A percentile compares a stretch with the other conserved stretches of the same genome.
phyloP scores from a whole-genome alignment of 2,329 filamentous ascomycete genomes.

The Claviceps arundinis region DNA sequence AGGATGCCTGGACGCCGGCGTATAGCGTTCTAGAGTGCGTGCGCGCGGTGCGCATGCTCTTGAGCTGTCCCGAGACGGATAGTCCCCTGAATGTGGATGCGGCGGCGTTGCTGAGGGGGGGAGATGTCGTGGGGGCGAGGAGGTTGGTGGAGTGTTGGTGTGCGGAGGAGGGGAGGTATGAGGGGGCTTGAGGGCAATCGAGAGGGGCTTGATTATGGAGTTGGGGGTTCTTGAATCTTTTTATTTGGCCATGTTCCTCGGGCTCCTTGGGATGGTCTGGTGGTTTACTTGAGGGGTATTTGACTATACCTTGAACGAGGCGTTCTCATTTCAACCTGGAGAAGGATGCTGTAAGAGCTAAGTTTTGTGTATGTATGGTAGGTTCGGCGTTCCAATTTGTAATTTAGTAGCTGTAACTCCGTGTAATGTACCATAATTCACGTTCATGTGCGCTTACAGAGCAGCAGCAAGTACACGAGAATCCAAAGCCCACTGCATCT shows the following conservation, averaged over 20 bases:
- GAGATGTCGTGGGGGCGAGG: slow-evolving; percentile 55
- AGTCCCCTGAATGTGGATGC: slow-evolving; percentile 70
- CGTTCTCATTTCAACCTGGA: no score
- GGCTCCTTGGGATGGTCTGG: no score
- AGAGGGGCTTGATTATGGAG: slow-evolving; percentile 1
- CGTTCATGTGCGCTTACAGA: no score
- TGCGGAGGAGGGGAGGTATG: slow-evolving; percentile 22
- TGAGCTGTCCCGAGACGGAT: slow-evolving; percentile 52
- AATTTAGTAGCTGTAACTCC: no score
- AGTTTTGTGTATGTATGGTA: no score
- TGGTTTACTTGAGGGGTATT: no score
- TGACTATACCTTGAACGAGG: no score
- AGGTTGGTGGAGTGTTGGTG: slow-evolving; percentile 62
- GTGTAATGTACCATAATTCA: no score
- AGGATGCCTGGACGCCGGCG: slow-evolving; percentile 68
- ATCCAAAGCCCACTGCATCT: no score
- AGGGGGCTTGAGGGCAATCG: slow-evolving; percentile 17
- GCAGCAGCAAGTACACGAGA: no score
- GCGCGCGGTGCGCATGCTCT: slow-evolving; percentile 57
- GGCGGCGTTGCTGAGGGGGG: slow-evolving; percentile 54
- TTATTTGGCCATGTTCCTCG: background rate
- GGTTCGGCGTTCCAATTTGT: no score
- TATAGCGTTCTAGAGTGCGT: slow-evolving; percentile 69
- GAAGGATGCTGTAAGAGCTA: no score
- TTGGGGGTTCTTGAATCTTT: background rate